Evolutionary conservation across 1,139 yeast genomes (phyloP).

Genomic region (Geotrichum restrictum): DNA sequence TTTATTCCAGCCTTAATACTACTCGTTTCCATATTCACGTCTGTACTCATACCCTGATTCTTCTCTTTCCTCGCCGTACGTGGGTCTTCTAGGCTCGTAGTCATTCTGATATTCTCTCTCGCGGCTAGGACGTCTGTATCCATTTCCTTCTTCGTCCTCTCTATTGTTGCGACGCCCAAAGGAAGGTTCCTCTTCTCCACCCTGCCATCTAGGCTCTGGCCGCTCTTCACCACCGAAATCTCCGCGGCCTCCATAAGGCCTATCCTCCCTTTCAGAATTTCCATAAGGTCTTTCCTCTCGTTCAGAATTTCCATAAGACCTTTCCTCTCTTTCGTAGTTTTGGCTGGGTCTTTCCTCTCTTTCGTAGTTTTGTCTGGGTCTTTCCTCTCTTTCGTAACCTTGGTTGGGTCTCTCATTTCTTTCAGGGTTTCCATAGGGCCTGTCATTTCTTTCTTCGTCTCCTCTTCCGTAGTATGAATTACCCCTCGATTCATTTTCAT

Average conservation of each 20-base stretch:
- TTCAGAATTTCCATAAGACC: neutral
- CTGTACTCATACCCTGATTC: neutral
- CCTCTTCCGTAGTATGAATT: neutral
- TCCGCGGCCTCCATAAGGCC: neutral
- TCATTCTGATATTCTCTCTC: neutral
- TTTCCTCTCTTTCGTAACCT: neutral
- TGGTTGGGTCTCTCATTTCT: neutral
- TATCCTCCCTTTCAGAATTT: slow-evolving; percentile 2
- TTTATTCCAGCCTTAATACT: neutral
- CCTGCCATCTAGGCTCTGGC: neutral
- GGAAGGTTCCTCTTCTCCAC: neutral
- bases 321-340: neutral
- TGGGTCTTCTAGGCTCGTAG: neutral
- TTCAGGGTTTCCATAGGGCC: no score
- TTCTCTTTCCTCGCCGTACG: neutral
- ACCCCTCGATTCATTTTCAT: neutral
- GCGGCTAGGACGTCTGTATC: neutral
- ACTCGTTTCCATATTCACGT: neutral
- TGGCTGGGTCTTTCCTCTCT: neutral
- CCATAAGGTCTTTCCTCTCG: neutral
- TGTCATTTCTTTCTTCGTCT: neutral
- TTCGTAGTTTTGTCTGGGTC: neutral
- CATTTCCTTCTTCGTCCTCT: neutral
- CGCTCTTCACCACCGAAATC: neutral
- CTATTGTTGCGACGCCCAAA: neutral